These are phyloP conservation scores for Persicaria maculosa DNA, from an alignment of 148 eudicot genomes.

Conservation along the genomic window DNA sequence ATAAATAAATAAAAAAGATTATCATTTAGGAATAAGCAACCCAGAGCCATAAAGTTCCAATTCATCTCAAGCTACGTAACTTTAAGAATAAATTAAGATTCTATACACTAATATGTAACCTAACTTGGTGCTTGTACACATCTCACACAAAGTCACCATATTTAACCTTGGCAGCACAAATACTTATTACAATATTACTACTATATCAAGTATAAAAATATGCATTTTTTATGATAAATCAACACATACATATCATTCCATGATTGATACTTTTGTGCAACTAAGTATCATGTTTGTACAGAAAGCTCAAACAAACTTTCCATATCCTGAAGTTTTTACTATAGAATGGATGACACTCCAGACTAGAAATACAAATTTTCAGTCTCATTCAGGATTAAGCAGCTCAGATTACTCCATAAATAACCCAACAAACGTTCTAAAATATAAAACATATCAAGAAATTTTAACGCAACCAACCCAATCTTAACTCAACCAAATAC, in stretches of 20 bases:
- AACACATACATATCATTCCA: background rate
- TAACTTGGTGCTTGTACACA: background rate
- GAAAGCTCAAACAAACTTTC: background rate
- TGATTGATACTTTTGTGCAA: background rate
- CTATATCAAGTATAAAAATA: background rate
- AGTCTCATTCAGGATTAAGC: background rate
- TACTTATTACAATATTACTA: background rate
- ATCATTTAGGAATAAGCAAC: background rate
- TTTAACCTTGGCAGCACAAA: background rate
- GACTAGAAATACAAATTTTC: background rate
- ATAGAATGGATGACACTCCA: background rate
- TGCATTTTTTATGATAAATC: background rate
- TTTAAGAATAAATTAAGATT: background rate
- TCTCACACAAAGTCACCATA: background rate
- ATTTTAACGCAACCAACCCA: conserved; percentile 1
- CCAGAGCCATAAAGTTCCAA: background rate
- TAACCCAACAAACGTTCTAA: background rate
- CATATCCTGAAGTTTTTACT: background rate
- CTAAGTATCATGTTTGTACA: background rate
- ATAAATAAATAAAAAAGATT: background rate
- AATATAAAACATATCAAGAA: background rate
- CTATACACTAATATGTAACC: background rate
- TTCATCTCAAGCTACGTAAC: background rate
- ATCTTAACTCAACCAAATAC: background rate
- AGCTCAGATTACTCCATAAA: background rate